Evolutionary conservation across 371 early-diverging fungal genomes (phyloP).

Genomic region (Syncephalastrum racemosum): DNA sequence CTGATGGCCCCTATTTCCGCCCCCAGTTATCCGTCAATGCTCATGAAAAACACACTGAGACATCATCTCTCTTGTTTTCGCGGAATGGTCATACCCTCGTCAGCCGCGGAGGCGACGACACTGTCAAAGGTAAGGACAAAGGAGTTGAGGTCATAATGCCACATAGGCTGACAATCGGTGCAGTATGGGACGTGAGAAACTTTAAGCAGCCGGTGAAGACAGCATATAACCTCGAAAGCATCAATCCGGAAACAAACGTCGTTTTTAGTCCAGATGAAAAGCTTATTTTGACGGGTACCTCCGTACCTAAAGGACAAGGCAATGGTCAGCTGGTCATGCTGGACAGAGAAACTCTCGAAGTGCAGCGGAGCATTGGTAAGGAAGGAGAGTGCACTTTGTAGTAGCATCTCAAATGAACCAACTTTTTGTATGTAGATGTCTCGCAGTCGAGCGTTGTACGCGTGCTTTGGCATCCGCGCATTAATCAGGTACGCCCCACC

Average conservation of each 20-base stretch:
- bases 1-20: constrained; percentile 50
- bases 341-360: constrained; percentile 67
- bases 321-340: constrained; percentile 70
- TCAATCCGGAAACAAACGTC: constrained; percentile 84
- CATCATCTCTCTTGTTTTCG: constrained; percentile 70
- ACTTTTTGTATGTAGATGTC: constrained; percentile 27
- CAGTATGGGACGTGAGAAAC: constrained; percentile 89
- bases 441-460: constrained; percentile 70
- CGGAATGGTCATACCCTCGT: constrained; percentile 64
- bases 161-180: background rate
- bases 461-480: constrained; percentile 83
- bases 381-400: background rate
- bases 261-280: constrained; percentile 87
- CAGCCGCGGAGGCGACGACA: constrained; percentile 82
- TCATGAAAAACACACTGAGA: constrained; percentile 68
- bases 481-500: constrained; percentile 72
- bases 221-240: constrained; percentile 59
- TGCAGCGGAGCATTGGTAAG: constrained; percentile 55
- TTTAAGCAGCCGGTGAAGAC: constrained; percentile 63
- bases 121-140: constrained; percentile 70
- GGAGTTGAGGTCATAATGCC: background rate
- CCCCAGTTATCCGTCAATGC: constrained; percentile 64
- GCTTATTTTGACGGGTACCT: constrained; percentile 67
- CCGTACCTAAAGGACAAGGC: constrained; percentile 70
- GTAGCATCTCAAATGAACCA: background rate